Percentiles rank a stretch among this genome's conserved stretches.
Evolutionary conservation across 179 eudicot species (phyloP).

Genomic region (Camellia oleifera): DNA sequence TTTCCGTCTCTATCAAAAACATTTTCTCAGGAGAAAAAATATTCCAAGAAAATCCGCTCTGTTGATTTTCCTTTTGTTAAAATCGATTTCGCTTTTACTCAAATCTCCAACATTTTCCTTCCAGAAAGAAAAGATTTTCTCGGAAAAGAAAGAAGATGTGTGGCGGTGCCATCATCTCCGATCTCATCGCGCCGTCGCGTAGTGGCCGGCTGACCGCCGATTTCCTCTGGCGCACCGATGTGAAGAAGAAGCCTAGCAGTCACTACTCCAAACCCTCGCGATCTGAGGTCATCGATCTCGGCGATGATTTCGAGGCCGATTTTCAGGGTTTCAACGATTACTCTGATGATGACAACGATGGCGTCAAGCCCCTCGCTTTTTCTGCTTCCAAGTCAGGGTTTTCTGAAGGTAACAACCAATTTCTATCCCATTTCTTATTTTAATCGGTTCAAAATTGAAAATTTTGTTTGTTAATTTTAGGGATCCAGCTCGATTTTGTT

Average conservation of each 20-base stretch:
- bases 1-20: background rate
- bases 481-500: background rate
- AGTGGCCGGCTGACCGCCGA: slow-evolving; percentile 47
- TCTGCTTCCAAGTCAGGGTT: slow-evolving; percentile 29
- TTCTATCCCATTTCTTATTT: background rate
- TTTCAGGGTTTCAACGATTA: slow-evolving; percentile 53
- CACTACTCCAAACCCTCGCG: slow-evolving; percentile 53
- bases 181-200: slow-evolving; percentile 34
- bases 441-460: background rate
- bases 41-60: too few relatives aligned
- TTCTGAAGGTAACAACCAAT: slow-evolving; percentile 16
- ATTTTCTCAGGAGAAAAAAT: slow-evolving; percentile 10
- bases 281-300: slow-evolving; percentile 34
- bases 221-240: slow-evolving; percentile 47
- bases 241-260: slow-evolving; percentile 23
- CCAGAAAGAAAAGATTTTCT: background rate
- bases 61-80: background rate
- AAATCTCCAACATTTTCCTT: background rate
- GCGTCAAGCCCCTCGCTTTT: slow-evolving; percentile 32
- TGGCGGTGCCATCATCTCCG: slow-evolving; percentile 89
- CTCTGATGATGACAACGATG: slow-evolving; percentile 34
- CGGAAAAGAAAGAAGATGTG: slow-evolving; percentile 47
- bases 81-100: background rate
- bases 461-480: background rate
- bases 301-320: slow-evolving; percentile 81